Evolutionary conservation across 2,329 filamentous ascomycete genomes (phyloP), one percentile per base, ranked within the genome.

Genomic region (Fragosphaeria purpurea): DNA sequence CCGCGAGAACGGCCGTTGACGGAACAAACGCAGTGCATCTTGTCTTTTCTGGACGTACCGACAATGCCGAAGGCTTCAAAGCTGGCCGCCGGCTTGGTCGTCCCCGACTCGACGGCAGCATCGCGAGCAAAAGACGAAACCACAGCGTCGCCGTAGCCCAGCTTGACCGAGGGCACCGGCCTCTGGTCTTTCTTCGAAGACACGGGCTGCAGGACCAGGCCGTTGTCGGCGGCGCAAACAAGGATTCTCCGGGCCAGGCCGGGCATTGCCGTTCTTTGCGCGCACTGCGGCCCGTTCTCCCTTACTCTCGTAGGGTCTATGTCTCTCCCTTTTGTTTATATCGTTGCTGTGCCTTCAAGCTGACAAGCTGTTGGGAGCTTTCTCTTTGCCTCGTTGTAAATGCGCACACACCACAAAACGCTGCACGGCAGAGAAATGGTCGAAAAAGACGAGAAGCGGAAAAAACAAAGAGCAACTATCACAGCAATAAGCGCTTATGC

Each of bases 141-240:
- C 4, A 68, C 63, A n/a, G 70, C 70, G 61, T 80, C 76, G 46
- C 72, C 74, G 60, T 94, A 95, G 58, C 82, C 81, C 56, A 95
- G 77, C 59, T 79, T 81, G 48, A 89, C 73, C 30, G 82, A 73
- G 53, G 76, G 72, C 50, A 45, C 49, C 9, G 70, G 67, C 40
- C 72, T 67, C 63, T 78, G 75, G 61, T 82, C 77, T 61, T 81
- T 82, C 64, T 80, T 81, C 50, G 72, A 67, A 13, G 79, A 74
- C 34, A 85, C 70, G 32, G 86, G 83, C 61, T 93, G 87, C 43
- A 96, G 75, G 56, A 95, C 73, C 48, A 96, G 75, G 51, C 89
- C 89, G 62, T 96, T 89, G 49, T 84, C 79, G 32, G 88, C 82
- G 50, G 89, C 88, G 66, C 84, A 84, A 58, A 95, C 80, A 57